Conservation (phyloP, 176 grass and related monocot species). For the Musa beccarii region DNA sequence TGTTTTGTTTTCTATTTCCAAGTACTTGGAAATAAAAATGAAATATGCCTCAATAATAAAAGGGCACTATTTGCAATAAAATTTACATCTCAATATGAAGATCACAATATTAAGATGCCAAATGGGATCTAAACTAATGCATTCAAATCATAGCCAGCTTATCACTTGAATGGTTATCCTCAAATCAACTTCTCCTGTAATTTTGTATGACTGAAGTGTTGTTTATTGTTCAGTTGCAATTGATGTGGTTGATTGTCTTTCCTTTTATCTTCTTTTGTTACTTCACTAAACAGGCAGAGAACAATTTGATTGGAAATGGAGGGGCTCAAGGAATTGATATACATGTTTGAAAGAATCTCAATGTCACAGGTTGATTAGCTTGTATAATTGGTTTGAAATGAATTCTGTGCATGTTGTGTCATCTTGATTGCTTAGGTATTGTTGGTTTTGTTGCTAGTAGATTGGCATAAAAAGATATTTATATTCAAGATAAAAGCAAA, state of each 20-base stretch:
- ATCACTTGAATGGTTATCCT: not conserved
- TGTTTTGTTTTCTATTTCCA: no score
- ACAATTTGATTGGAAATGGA: slow-evolving; percentile 54
- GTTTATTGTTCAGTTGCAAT: not conserved
- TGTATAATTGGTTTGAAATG: no score
- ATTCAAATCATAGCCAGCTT: not conserved
- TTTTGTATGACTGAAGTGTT: not conserved
- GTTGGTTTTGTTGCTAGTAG: no score
- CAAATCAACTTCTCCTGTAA: not conserved
- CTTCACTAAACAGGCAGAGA: slow-evolving; percentile 27
- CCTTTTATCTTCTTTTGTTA: not conserved
- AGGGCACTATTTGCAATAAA: no score
- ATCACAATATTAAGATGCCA: no score
- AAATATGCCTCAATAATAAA: no score
- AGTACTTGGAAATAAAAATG: no score
- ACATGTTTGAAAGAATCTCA: slow-evolving; percentile 39
- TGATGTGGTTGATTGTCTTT: not conserved
- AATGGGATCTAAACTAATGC: not conserved
- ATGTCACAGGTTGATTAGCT: slow-evolving; percentile 35
- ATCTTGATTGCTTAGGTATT: not conserved
- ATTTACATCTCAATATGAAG: no score
- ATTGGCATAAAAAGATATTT: no score
- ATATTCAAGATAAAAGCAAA: no score
- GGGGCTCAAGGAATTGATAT: slow-evolving; percentile 51
- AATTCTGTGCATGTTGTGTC: not conserved